Percentiles rank a stretch among this genome's conserved stretches.
These are phyloP conservation scores for Stenogyne calaminthoides DNA, from an alignment of 305 asterid species.

Conservation along the genomic window DNA sequence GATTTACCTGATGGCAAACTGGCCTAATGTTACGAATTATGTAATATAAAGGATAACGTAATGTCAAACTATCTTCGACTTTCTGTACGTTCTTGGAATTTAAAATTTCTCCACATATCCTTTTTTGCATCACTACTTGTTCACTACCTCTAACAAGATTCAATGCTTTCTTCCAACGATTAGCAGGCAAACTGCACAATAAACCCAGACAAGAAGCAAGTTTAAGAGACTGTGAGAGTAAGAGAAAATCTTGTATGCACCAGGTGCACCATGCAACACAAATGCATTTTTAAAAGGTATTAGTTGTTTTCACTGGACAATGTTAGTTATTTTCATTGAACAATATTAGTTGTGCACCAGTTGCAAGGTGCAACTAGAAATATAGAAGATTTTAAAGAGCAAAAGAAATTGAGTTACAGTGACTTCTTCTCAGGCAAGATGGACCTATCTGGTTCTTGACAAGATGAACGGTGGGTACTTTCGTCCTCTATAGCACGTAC, in stretches of 20 bases:
- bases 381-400: constrained; percentile 18
- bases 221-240: constrained; percentile 7
- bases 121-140: constrained; percentile 54
- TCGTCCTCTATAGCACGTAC: constrained; percentile 62
- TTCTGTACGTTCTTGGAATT: constrained; percentile 49
- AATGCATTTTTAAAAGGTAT: no score
- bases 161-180: constrained; percentile 78
- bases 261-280: no score
- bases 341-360: no score
- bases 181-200: constrained; percentile 58
- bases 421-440: constrained; percentile 49
- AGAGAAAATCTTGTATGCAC: no score
- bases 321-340: no score
- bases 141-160: constrained; percentile 78
- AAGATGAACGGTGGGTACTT: constrained; percentile 34
- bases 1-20: constrained; percentile 78
- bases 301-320: no score
- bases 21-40: constrained; percentile 70
- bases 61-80: constrained; percentile 57
- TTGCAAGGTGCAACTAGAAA: neutral
- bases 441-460: constrained; percentile 50
- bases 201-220: constrained; percentile 5
- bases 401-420: constrained; percentile 44
- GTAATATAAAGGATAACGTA: constrained; percentile 55
- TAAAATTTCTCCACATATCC: constrained; percentile 59